Base-by-base conservation (phyloP, 2,329 filamentous ascomycete genomes). In the Talaromyces piceae region DNA sequence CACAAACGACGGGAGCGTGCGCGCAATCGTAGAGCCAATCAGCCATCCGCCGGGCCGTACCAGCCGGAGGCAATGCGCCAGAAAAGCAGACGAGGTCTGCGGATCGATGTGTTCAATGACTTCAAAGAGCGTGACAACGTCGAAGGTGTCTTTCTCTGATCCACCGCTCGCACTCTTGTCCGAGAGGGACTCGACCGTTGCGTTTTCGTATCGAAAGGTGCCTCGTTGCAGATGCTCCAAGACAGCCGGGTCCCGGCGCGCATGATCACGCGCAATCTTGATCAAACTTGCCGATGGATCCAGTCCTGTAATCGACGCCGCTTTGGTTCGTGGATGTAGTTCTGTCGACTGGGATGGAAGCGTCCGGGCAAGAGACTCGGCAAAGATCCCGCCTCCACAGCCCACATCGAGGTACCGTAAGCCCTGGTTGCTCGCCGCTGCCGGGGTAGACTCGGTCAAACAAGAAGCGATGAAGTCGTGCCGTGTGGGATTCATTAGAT, bases 401-500 rank as follows among this genome's bases (percentile, higher is more conserved):
- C 93, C 93, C 53, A 98, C 81, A 68, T 98, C 93, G 49, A 98
- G 84, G 68, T 89, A 95, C 28, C 78, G 77, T 3, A 89, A 74
- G 16, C 75, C 76, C 2, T 45, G 33, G 16, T 47, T 43, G 16
- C 44, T 41, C 52, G 33, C 47, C 44, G 55, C 55, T 22, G 71
- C 62, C 44, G 73, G 70, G 54, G 72, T 70, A 43, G 78, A 75
- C 18, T 80, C 78, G 57, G 77, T 69, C 44, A 85, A 80, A 65
- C 91, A 96, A 56, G 75, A 72, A 20, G 77, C 77, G 67, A 96
- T 93, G 72, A 97, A 97, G 71, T 90, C 84, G 73, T 97, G 91
- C 28, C 93, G 90, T 43, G 95, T 81, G 1, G 93, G 93, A 73
- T 98, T 97, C 91, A 98, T 97, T 59, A 95, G 84, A 70, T 98